phyloP scores from a whole-genome alignment of 208 protist species.

The Leishmania aethiopica region DNA sequence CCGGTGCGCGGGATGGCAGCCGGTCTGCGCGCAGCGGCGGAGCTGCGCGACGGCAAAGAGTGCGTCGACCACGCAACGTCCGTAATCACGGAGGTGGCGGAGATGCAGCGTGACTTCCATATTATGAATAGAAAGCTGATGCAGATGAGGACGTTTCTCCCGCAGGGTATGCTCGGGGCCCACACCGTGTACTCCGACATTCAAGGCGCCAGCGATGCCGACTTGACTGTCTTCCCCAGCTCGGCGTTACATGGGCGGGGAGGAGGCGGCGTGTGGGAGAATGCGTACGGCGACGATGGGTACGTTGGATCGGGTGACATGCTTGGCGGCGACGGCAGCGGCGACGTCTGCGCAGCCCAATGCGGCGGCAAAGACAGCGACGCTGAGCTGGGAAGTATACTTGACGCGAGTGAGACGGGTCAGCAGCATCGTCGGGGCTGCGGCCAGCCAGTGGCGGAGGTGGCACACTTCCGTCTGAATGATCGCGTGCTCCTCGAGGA shows the following conservation, averaged over 20 bases:
- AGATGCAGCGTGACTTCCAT: conserved; percentile 55
- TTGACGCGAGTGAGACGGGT: not conserved
- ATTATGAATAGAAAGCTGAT: conserved; percentile 56
- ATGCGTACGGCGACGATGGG: not conserved
- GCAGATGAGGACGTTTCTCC: conserved; percentile 62
- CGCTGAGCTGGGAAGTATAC: not conserved
- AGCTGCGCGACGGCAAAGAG: conserved; percentile 45
- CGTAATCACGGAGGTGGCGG: conserved; percentile 48
- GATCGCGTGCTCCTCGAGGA: conserved; percentile 40
- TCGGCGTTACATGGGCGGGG: not conserved
- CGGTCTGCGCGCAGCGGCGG: conserved; percentile 40
- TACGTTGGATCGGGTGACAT: not conserved
- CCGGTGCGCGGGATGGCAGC: conserved; percentile 36
- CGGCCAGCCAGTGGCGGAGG: not conserved
- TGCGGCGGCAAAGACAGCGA: not conserved
- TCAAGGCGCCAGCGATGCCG: not conserved
- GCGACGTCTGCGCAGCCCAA: not conserved
- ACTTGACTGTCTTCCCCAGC: conserved; percentile 3
- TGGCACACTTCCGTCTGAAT: conserved; percentile 30
- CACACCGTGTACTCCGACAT: not conserved
- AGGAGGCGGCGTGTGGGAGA: not conserved
- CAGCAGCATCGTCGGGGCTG: not conserved
- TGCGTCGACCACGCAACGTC: conserved; percentile 23
- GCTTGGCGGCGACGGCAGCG: conserved; percentile 4
- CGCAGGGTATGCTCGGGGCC: conserved; percentile 43